Conservation (phyloP, 2,329 filamentous ascomycete genomes). For the Monilinia aucupariae region DNA sequence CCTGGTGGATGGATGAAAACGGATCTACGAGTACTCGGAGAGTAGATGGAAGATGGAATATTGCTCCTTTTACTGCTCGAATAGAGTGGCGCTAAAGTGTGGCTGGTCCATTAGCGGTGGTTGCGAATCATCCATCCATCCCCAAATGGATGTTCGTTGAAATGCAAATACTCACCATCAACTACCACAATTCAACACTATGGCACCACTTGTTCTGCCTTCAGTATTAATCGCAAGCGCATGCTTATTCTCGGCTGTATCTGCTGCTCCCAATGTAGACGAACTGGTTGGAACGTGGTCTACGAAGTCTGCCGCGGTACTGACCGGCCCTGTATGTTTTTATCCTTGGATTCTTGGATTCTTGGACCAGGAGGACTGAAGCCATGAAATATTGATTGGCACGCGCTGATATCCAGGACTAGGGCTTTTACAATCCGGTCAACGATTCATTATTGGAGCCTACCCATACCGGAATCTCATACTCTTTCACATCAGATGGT, state of each 20-base stretch:
- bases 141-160: slow-evolving; percentile 9
- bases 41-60: no score
- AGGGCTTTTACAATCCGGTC: slow-evolving; percentile 66
- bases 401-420: slow-evolving; percentile 15
- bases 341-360: slow-evolving; percentile 27
- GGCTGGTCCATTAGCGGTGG: neutral
- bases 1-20: neutral
- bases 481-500: slow-evolving; percentile 65
- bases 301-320: slow-evolving; percentile 62
- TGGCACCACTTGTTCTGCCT: slow-evolving; percentile 34
- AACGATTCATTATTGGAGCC: slow-evolving; percentile 63
- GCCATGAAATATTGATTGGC: slow-evolving; percentile 17
- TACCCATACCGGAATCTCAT: slow-evolving; percentile 61
- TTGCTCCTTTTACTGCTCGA: neutral
- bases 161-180: slow-evolving; percentile 5
- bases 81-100: slow-evolving; percentile 4
- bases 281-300: slow-evolving; percentile 66
- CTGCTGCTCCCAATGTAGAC: slow-evolving; percentile 38
- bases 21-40: neutral
- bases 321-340: slow-evolving; percentile 60
- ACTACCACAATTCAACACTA: slow-evolving; percentile 21
- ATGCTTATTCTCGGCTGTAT: slow-evolving; percentile 31
- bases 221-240: slow-evolving; percentile 36
- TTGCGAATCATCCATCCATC: slow-evolving; percentile 12
- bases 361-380: slow-evolving; percentile 18